Base-by-base conservation (phyloP, 2,329 filamentous ascomycete genomes). In the Fusarium buharicum region DNA sequence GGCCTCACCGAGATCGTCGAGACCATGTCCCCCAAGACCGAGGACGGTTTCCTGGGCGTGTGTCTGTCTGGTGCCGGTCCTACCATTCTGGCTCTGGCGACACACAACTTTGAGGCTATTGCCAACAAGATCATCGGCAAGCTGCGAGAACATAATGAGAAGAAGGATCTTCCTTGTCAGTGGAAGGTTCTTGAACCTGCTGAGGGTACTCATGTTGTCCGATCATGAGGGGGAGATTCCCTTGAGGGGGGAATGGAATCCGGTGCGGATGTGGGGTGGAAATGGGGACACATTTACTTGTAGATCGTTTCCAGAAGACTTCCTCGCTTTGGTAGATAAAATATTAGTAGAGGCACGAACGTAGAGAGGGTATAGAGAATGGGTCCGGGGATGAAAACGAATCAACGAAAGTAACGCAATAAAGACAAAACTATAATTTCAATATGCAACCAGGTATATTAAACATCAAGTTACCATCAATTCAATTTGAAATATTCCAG, bases 51-150 rank as follows among this genome's bases (percentile, higher is more conserved):
- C 50, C 84, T 97, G 50, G 95, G 95, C 36, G 96, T 98, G 62
- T 99, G 95, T 75, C 82, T 99, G 22, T 97, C 93, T 1, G 95
- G 95, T 17, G 95, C 95, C 8, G 95, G 95, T 0, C 95, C 95
- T 18, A 98, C 94, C 24, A 97, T 99, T 64, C 82, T 99, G 39
- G 95, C 94, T 4, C 84, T 99, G 36, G 95, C 95, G 2, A 97
- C 94, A 2, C 84, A 89, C 67, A 91, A 96, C 78, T 98, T 97
- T 74, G 89, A 93, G 58, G 83, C 86, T 55, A 98, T 99, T 69
- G 94, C 95, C 4, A 79, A 87, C 46, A 86, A 87, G 72, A 92
- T 96, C 69, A 87, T 97, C 59, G 78, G 81, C 30, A 85, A 87
- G 70, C 93, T 98, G 79, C 84, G 86, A 69, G 77, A 84, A 70